Percentiles rank a stretch among this genome's conserved stretches.
phyloP scores from a whole-genome alignment of 805 yeast genomes.

The Helenozyma rhizophorensis region DNA sequence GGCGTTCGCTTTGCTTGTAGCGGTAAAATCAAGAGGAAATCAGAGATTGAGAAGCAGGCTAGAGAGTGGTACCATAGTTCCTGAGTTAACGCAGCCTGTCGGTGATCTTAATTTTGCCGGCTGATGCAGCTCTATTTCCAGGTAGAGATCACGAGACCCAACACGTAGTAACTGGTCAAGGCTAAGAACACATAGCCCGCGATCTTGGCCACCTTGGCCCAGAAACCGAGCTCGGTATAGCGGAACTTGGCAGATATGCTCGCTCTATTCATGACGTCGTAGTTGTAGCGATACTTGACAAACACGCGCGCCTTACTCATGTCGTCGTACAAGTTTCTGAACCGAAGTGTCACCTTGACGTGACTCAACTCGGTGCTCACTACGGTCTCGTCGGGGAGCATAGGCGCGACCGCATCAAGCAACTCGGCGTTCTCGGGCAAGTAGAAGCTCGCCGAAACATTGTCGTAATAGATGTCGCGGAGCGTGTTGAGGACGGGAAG shows the following conservation, averaged over 20 bases:
- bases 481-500: slow-evolving; percentile 77
- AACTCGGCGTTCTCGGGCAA: slow-evolving; percentile 84
- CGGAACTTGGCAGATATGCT: slow-evolving; percentile 60
- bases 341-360: slow-evolving; percentile 60
- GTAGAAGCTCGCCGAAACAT: slow-evolving; percentile 55
- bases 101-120: no score
- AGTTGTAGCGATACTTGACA: slow-evolving; percentile 61
- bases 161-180: slow-evolving; percentile 48
- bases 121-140: slow-evolving; percentile 7
- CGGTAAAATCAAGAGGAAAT: no score
- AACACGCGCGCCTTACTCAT: slow-evolving; percentile 52
- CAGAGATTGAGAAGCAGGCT: no score
- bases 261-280: slow-evolving; percentile 60
- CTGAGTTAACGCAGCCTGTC: no score
- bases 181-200: slow-evolving; percentile 60
- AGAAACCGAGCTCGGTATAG: slow-evolving; percentile 49
- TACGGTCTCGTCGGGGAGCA: slow-evolving; percentile 30
- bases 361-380: slow-evolving; percentile 52
- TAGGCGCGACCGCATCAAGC: slow-evolving; percentile 53
- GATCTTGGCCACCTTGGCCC: slow-evolving; percentile 63
- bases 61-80: no score
- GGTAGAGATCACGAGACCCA: slow-evolving; percentile 33
- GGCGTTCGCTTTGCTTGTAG: no score
- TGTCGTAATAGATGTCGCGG: slow-evolving; percentile 59
- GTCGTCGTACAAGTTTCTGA: slow-evolving; percentile 58